These are phyloP conservation scores for Aquanectria penicillioides DNA, from an alignment of 2,329 filamentous ascomycete genomes.

Conservation along the genomic window DNA sequence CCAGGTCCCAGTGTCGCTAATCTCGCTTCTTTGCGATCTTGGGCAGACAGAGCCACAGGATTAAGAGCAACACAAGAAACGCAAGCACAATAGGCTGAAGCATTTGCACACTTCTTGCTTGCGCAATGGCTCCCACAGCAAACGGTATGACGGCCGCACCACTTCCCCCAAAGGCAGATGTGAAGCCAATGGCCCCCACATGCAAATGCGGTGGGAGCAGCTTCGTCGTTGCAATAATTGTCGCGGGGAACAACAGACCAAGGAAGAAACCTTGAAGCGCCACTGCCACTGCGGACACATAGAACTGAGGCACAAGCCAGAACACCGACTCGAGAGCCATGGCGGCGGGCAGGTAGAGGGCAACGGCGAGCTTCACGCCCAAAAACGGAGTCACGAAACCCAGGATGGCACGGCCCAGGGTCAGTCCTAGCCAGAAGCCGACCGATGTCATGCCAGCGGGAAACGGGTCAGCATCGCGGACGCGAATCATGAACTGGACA, in stretches of 20 bases:
- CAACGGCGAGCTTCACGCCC: constrained; percentile 73
- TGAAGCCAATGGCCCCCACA: constrained; percentile 80
- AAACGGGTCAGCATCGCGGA: constrained; percentile 74
- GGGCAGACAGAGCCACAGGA: constrained; percentile 59
- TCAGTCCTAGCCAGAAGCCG: constrained; percentile 85
- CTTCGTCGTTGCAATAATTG: constrained; percentile 76
- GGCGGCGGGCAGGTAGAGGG: constrained; percentile 69
- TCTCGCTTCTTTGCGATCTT: constrained; percentile 53
- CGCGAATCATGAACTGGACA: constrained; percentile 82
- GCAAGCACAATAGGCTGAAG: constrained; percentile 67
- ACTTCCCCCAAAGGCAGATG: constrained; percentile 77
- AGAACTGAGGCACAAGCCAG: constrained; percentile 83
- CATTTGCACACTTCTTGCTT: constrained; percentile 63
- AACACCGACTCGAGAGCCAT: constrained; percentile 77
- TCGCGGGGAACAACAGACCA: constrained; percentile 80
- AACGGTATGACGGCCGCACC: constrained; percentile 76
- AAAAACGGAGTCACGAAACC: constrained; percentile 78
- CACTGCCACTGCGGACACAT: constrained; percentile 78
- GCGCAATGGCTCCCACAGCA: constrained; percentile 73
- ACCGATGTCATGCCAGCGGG: constrained; percentile 79
- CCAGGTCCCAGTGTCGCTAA: too few relatives aligned
- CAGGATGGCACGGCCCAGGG: constrained; percentile 74
- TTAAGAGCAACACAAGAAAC: constrained; percentile 55
- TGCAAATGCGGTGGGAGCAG: constrained; percentile 77
- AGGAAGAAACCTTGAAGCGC: constrained; percentile 81